Base-by-base conservation (phyloP, 768 basidiomycete species). In the Termitomyces bulborhizus region DNA sequence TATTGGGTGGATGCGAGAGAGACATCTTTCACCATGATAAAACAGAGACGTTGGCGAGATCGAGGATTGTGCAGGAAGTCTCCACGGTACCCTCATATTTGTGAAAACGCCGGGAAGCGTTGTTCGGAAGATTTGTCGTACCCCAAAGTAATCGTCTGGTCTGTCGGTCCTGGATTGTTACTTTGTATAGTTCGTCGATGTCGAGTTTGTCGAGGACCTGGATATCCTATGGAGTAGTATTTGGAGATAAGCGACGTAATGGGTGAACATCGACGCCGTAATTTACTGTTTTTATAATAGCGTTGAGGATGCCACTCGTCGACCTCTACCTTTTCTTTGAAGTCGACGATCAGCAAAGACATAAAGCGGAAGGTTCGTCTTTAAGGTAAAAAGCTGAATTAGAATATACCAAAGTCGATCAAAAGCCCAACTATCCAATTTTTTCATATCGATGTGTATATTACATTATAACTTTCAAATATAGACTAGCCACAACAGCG, bases 41-140 rank as follows among this genome's bases (percentile, higher is more conserved):
- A 21, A 21, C 21, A 21, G 21, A 21, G 21, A 21, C 21, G 93
- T 76, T 76, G 24, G 83, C 69, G 60, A 98, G 84, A 70, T 98
- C 94, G 73, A 98, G 81, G 78, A 98, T 94, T 56, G 97, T 98
- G 84, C 95, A 98, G 51, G 84, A 90, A 9, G 96, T 29, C 6
- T 29, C 6, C 3, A 29, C 29, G 29, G 29, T 29, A 29, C 29
- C 21, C 21, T 21, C 21, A 29, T 29, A 6, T 3, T 3, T 29
- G 1, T 1, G 29, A 29, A 6, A 4, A 29, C 6, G 29, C 29
- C 42, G 93, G 91, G 45, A 93, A 79, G 40, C 96, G 91, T 44
- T 87, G 78, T 31, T 71, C 74, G 60, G 92, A 71, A 76, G 88
- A 94, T 63, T 84, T 87, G 70, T 98, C 95, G 81, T 98, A 98